These are phyloP conservation scores for Coccomyxa sp. DNA, from an alignment of 139 green algal genomes.

Conservation along the genomic window DNA sequence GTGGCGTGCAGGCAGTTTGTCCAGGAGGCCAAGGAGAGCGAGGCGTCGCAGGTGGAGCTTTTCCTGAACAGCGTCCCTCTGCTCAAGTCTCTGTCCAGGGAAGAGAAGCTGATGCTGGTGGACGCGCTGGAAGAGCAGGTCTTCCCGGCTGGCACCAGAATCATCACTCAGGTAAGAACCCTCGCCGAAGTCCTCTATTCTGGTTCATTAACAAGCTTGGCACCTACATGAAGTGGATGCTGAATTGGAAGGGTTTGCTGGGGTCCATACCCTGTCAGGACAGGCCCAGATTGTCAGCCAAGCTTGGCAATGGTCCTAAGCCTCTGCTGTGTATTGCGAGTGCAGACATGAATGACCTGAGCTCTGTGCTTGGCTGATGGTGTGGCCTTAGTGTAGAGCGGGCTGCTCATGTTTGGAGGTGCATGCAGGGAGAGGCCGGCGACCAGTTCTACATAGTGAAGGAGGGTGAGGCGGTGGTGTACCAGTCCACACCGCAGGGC, in stretches of 20 bases:
- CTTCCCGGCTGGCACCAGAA: slow-evolving; percentile 23
- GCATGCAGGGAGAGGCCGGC: slow-evolving; percentile 74
- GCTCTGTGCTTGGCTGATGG: too few relatives aligned
- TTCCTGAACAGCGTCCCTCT: slow-evolving; percentile 90
- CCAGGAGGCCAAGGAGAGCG: slow-evolving; percentile 56
- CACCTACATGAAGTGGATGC: too few relatives aligned
- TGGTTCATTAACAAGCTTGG: too few relatives aligned
- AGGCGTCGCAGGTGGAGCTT: slow-evolving; percentile 75
- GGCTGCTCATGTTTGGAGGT: too few relatives aligned
- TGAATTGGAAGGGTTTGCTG: too few relatives aligned
- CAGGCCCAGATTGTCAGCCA: too few relatives aligned
- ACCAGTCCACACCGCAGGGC: slow-evolving; percentile 47
- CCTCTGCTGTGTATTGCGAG: too few relatives aligned
- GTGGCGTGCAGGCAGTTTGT: slow-evolving; percentile 60
- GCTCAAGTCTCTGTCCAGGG: slow-evolving; percentile 62
- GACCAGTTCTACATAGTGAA: slow-evolving; percentile 95
- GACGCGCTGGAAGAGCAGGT: slow-evolving; percentile 70
- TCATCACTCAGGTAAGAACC: slow-evolving; percentile 52
- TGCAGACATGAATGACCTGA: too few relatives aligned
- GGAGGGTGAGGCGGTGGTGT: slow-evolving; percentile 87
- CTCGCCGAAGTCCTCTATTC: too few relatives aligned
- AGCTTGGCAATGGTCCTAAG: too few relatives aligned
- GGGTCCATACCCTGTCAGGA: too few relatives aligned
- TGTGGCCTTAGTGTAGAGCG: too few relatives aligned
- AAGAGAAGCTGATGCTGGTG: slow-evolving; percentile 78